These are phyloP conservation scores for Apiotrichum akiyoshidainum DNA, from an alignment of 1,284 basidiomycete genomes.

Conservation along the genomic window DNA sequence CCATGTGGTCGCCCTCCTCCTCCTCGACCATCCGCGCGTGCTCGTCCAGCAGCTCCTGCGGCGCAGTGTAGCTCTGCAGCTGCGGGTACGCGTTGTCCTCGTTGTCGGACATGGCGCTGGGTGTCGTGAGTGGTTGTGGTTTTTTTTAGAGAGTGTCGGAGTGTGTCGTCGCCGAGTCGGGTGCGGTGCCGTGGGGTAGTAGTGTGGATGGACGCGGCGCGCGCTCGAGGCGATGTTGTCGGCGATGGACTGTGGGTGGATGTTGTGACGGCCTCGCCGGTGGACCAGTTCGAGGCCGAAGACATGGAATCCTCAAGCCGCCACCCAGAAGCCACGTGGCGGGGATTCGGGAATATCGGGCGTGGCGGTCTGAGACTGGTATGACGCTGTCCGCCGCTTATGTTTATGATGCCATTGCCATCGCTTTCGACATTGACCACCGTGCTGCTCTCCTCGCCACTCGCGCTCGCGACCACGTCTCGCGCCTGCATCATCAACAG, in stretches of 20 bases:
- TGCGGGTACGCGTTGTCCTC: conserved; percentile 50
- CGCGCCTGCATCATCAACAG: background rate
- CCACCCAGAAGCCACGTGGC: background rate
- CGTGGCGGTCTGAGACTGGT: background rate
- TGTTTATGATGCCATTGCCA: no score
- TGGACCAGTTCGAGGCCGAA: background rate
- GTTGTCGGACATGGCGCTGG: conserved; percentile 18
- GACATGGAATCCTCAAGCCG: background rate
- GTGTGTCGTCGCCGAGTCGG: no score
- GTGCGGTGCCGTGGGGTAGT: no score
- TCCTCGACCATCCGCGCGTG: conserved; percentile 89
- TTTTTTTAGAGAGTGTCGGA: no score
- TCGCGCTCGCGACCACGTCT: background rate
- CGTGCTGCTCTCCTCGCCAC: background rate
- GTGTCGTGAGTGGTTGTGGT: background rate
- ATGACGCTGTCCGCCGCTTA: no score
- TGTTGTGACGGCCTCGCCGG: background rate
- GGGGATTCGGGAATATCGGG: background rate
- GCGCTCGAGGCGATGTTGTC: no score
- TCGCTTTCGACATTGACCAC: no score
- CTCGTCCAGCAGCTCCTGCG: conserved; percentile 91
- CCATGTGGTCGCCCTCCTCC: conserved; percentile 76
- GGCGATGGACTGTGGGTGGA: background rate
- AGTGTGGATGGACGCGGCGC: no score
- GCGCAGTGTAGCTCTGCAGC: conserved; percentile 82